A percentile compares a stretch with the other conserved stretches of the same genome.
phyloP scores from a whole-genome alignment of 148 eudicot genomes.

The Rhododendron williamsianum region DNA sequence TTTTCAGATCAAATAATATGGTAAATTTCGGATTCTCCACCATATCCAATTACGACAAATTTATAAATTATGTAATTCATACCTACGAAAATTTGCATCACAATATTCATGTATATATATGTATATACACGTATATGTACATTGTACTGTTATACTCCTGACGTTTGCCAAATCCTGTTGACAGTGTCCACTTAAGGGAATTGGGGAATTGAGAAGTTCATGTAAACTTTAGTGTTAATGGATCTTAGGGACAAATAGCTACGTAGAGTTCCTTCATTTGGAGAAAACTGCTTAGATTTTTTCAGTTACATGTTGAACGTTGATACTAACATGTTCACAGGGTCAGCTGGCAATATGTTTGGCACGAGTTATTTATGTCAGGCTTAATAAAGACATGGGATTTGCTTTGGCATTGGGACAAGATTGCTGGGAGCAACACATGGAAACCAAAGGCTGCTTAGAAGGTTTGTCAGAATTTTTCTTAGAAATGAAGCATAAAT shows the following conservation, averaged over 20 bases:
- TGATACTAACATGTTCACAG: slow-evolving; percentile 24
- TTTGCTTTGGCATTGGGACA: slow-evolving; percentile 63
- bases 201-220: not conserved
- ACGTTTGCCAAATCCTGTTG: not conserved
- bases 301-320: not conserved
- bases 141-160: too few relatives aligned
- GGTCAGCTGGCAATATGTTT: slow-evolving; percentile 72
- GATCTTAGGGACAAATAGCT: not conserved
- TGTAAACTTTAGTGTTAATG: not conserved
- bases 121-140: too few relatives aligned
- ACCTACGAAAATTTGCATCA: too few relatives aligned
- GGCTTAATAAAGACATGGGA: slow-evolving; percentile 45
- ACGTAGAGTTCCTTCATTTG: not conserved
- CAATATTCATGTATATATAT: too few relatives aligned
- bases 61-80: too few relatives aligned
- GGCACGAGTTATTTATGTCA: slow-evolving; percentile 79
- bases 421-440: slow-evolving; percentile 58
- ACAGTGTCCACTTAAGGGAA: not conserved
- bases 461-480: slow-evolving; percentile 88
- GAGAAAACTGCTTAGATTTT: not conserved
- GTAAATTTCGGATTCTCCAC: too few relatives aligned
- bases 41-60: too few relatives aligned
- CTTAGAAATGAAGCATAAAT: slow-evolving; percentile 77
- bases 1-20: not conserved
- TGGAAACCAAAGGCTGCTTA: slow-evolving; percentile 73